Evolutionary conservation across 192 early-diverging fungal genomes (phyloP).

Genomic region (Geosiphon pyriformis): DNA sequence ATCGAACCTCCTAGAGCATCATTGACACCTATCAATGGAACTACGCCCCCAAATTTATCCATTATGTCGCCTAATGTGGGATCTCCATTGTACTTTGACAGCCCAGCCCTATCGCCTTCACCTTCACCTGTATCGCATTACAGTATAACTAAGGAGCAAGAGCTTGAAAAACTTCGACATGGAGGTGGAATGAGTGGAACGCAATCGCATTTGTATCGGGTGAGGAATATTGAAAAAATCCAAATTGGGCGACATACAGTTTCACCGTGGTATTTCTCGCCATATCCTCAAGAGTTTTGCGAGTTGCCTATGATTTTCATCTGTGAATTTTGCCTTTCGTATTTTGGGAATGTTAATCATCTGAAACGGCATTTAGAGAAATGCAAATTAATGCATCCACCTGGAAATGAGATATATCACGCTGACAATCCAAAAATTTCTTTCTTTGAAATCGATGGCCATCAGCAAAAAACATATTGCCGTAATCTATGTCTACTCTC

Average conservation of each 20-base stretch:
- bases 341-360: conserved; percentile 63
- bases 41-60: not conserved
- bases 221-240: conserved; percentile 92
- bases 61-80: not conserved
- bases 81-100: not conserved
- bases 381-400: conserved; percentile 87
- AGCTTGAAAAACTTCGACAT: not conserved
- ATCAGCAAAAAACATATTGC: conserved; percentile 86
- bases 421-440: conserved; percentile 67
- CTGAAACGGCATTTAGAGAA: conserved; percentile 79
- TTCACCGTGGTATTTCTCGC: conserved; percentile 98
- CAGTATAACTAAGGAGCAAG: not conserved
- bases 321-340: conserved; percentile 93
- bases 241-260: conserved; percentile 87
- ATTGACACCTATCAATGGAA: not conserved
- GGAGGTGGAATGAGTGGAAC: conserved; percentile 87
- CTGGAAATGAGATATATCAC: conserved; percentile 98
- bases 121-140: not conserved
- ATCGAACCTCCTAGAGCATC: conserved; percentile 34
- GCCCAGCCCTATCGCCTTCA: not conserved
- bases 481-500: conserved; percentile 93
- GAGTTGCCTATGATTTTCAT: conserved; percentile 77
- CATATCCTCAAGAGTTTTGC: conserved; percentile 86
- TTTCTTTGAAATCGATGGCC: conserved; percentile 97
- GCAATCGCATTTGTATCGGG: conserved; percentile 86